phyloP scores from a whole-genome alignment of 352 stramenopile species.

The Globisporangium orthogonon region DNA sequence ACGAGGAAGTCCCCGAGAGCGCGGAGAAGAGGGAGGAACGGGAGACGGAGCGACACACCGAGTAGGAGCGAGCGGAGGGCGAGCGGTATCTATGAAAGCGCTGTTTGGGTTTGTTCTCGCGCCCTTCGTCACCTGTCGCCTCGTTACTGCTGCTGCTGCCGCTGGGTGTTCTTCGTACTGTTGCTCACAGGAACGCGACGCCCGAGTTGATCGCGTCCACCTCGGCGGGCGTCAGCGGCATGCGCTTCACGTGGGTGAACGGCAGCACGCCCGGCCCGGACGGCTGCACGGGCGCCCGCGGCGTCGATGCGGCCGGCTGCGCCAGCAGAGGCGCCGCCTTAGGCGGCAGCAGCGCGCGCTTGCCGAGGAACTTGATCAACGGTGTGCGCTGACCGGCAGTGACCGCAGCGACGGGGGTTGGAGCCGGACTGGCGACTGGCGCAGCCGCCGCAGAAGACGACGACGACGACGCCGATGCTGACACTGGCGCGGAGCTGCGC shows the following conservation, averaged over 20 bases:
- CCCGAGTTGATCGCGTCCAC: conserved; percentile 80
- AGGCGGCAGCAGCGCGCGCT: conserved; percentile 52
- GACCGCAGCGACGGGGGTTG: conserved; percentile 11
- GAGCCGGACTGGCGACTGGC: conserved; percentile 3
- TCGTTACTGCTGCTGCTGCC: background rate
- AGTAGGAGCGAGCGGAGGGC: background rate
- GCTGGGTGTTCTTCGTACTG: background rate
- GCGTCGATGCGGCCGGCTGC: conserved; percentile 14
- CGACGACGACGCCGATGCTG: conserved; percentile 6
- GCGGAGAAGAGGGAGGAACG: background rate
- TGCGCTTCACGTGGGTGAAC: conserved; percentile 55
- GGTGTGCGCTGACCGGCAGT: conserved; percentile 36
- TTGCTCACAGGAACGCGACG: conserved; percentile 57
- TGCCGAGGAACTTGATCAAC: conserved; percentile 66
- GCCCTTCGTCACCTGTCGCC: background rate
- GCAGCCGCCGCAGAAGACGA: too few relatives aligned
- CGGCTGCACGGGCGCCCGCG: conserved; percentile 29
- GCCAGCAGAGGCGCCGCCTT: conserved; percentile 24
- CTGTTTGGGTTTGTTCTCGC: background rate
- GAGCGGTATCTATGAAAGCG: conserved; percentile 5
- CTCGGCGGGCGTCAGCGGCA: conserved; percentile 57
- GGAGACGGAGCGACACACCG: background rate
- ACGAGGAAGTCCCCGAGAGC: too few relatives aligned
- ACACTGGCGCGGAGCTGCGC: conserved; percentile 13
- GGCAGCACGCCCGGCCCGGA: conserved; percentile 59